These are phyloP conservation scores for Ascoidea asiatica DNA, from an alignment of 805 yeast species.

Conservation along the genomic window DNA sequence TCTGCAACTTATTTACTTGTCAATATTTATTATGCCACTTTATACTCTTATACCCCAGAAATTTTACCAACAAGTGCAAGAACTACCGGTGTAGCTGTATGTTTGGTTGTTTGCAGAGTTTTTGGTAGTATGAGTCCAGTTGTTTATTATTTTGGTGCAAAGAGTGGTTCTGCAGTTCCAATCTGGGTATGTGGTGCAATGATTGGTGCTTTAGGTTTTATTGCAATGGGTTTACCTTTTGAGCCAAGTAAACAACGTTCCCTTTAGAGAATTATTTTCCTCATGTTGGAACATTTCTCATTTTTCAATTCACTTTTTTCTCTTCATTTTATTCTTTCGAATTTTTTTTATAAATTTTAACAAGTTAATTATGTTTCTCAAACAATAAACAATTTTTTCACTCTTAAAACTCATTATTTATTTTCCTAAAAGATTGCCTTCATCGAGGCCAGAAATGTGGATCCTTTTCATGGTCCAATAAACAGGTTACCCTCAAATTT, in stretches of 20 bases:
- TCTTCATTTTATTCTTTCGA: not conserved
- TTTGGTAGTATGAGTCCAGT: slow-evolving; percentile 47
- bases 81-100: slow-evolving; percentile 51
- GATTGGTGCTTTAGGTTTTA: slow-evolving; percentile 29
- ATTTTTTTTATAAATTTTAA: too few species aligned
- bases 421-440: too few species aligned
- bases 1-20: slow-evolving; percentile 32
- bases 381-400: too few species aligned
- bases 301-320: not conserved
- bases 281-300: not conserved
- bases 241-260: slow-evolving; percentile 26
- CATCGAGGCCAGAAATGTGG: too few species aligned
- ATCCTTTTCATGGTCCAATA: too few species aligned
- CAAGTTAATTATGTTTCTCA: too few species aligned
- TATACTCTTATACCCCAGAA: slow-evolving; percentile 59
- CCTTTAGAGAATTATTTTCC: slow-evolving; percentile 14
- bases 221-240: slow-evolving; percentile 26
- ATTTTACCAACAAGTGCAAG: slow-evolving; percentile 37
- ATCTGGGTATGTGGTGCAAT: slow-evolving; percentile 47
- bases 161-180: slow-evolving; percentile 35
- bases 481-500: too few species aligned
- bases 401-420: too few species aligned
- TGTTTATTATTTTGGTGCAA: slow-evolving; percentile 34
- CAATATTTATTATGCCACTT: slow-evolving; percentile 39
- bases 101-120: slow-evolving; percentile 37